Evolutionary conservation across 768 basidiomycete genomes (phyloP).

Genomic region (Suillus placidus): DNA sequence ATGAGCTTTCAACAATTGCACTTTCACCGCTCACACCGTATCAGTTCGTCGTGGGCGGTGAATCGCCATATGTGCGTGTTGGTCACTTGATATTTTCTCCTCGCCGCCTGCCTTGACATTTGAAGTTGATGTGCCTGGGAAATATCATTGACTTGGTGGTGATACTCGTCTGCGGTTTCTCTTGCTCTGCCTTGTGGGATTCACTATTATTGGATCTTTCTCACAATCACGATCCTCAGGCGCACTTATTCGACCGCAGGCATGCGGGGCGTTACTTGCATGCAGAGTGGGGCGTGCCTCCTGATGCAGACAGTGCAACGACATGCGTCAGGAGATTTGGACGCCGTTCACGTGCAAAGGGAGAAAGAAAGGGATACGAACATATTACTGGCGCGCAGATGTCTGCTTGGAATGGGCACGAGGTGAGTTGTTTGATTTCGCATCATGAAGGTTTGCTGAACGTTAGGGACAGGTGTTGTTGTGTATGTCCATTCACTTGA

Average conservation of each 20-base stretch:
- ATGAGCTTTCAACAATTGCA: conserved; percentile 72
- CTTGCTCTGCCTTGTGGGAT: conserved; percentile 1
- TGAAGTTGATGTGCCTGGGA: background rate
- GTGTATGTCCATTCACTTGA: conserved; percentile 44
- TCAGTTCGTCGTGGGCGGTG: conserved; percentile 84
- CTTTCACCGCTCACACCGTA: conserved; percentile 80
- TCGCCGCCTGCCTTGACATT: background rate
- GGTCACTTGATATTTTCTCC: background rate
- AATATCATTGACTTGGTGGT: background rate
- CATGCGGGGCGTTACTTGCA: conserved; percentile 62
- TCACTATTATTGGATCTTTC: conserved; percentile 1
- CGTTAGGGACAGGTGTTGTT: conserved; percentile 54
- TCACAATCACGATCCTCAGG: conserved; percentile 14
- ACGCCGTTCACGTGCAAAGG: conserved; percentile 39
- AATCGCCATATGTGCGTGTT: conserved; percentile 68
- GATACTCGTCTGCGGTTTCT: background rate
- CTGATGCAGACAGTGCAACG: conserved; percentile 52
- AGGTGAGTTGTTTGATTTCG: conserved; percentile 45
- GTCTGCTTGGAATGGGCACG: conserved; percentile 71
- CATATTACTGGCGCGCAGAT: conserved; percentile 80
- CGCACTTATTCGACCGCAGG: conserved; percentile 74
- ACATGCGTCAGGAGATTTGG: conserved; percentile 86
- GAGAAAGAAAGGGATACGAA: conserved; percentile 44
- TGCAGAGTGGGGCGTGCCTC: conserved; percentile 71
- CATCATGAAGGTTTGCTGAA: background rate